These are phyloP conservation scores for Lithohypha guttulata DNA, from an alignment of 2,329 filamentous ascomycete species.

Conservation along the genomic window DNA sequence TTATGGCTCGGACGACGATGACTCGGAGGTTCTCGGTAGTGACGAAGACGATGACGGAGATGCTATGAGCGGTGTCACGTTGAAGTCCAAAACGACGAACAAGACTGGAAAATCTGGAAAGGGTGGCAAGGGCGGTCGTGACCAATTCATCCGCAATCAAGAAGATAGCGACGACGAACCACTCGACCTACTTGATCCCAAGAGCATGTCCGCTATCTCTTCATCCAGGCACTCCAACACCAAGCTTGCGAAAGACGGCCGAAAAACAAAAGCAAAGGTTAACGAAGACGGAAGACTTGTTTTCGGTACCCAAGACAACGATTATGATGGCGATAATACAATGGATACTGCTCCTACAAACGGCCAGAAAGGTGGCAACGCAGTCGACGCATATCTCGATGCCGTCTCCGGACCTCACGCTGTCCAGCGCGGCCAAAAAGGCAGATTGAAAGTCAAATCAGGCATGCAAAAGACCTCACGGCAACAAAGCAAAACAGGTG, in stretches of 20 bases:
- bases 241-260: constrained; percentile 19
- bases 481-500: constrained; percentile 23
- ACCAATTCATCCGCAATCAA: constrained; percentile 77
- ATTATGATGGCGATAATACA: constrained; percentile 28
- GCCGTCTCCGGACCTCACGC: constrained; percentile 51
- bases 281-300: constrained; percentile 36
- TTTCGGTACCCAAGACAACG: constrained; percentile 28
- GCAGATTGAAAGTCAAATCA: constrained; percentile 50
- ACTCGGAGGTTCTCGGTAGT: constrained; percentile 45
- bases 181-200: constrained; percentile 81
- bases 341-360: constrained; percentile 37
- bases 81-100: constrained; percentile 13
- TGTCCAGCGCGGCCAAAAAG: constrained; percentile 46
- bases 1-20: constrained; percentile 60
- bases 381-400: constrained; percentile 51
- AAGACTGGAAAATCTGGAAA: constrained; percentile 1
- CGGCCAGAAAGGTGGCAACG: constrained; percentile 22
- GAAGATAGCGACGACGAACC: constrained; percentile 67
- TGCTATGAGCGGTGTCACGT: constrained; percentile 17
- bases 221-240: constrained; percentile 60
- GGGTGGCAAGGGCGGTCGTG: constrained; percentile 25
- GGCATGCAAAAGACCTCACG: constrained; percentile 27
- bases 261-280: constrained; percentile 32
- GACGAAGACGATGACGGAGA: constrained; percentile 30
- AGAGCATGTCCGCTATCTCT: constrained; percentile 84